Percentiles rank a stretch among this genome's conserved stretches.
phyloP scores from a whole-genome alignment of 2,329 filamentous ascomycete genomes.

The Aspergillus sp. region DNA sequence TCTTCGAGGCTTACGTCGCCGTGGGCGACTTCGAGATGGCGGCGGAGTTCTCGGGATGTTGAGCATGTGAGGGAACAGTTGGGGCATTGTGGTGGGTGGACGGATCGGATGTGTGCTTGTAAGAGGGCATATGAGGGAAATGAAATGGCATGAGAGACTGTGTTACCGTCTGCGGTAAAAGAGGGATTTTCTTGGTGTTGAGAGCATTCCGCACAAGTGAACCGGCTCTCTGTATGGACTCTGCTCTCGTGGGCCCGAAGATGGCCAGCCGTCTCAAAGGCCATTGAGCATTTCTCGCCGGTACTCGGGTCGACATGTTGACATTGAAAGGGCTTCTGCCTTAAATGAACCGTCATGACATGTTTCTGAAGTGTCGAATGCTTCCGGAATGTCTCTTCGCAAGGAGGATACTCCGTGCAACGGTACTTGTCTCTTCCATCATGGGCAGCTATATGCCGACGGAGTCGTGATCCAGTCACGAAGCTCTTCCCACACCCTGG shows the following conservation, averaged over 20 bases:
- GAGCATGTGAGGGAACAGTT: conserved; percentile 68
- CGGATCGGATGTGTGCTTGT: conserved; percentile 66
- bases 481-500: conserved; percentile 75
- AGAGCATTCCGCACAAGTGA: conserved; percentile 73
- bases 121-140: conserved; percentile 72
- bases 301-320: conserved; percentile 51
- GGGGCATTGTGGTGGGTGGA: conserved; percentile 67
- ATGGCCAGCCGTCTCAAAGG: conserved; percentile 68
- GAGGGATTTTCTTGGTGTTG: conserved; percentile 35
- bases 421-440: conserved; percentile 69
- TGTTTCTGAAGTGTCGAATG: conserved; percentile 81
- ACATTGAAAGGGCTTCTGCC: conserved; percentile 68
- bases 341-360: conserved; percentile 69
- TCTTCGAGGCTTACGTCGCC: conserved; percentile 55
- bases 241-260: conserved; percentile 67
- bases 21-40: conserved; percentile 75
- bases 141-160: conserved; percentile 38
- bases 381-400: conserved; percentile 77
- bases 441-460: conserved; percentile 74
- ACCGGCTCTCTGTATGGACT: conserved; percentile 65
- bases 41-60: conserved; percentile 63
- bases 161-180: conserved; percentile 17
- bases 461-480: conserved; percentile 70
- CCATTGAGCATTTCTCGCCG: conserved; percentile 56
- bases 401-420: conserved; percentile 66